Base-by-base conservation (phyloP, 345 rosid species). In the Trapa bicornis region DNA sequence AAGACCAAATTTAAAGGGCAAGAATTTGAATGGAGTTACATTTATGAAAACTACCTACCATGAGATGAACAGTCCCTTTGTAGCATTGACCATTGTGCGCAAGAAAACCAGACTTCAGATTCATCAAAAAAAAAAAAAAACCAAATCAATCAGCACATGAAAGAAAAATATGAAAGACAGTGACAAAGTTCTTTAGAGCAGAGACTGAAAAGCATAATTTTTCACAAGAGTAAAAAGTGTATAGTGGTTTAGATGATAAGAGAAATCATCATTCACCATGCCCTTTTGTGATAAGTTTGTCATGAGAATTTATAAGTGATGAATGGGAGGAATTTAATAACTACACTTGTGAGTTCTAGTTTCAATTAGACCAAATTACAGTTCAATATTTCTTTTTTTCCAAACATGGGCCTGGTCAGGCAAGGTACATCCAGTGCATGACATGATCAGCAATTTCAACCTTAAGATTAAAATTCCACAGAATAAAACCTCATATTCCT, bases 11-110 rank as follows among this genome's bases (percentile, higher is more conserved):
- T 58, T 3, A 36, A 50, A 66, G 32, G 32, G 5, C 48, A 45
- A 13, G 11, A 45, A 11, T 45, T 45, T 45, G 48, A 45, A 45
- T 6, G 2, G 48, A 7, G 48, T 6, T 45, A 50, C 22, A 50
- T 9, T 17, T 8, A 50, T 2, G 17, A 50, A 50, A 22, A 22
- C 29, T 22, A 50, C 58, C 79, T 71, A 88, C 97, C 91, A 88
- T 65, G 97, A 80, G 63, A 91, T 75, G 76, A 91, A 85, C 64
- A 88, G 79, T 71, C 97, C 95, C 80, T 88, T 86, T 66, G 87
- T 91, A 7, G 97, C 97, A 64, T 86, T 91, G 47, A 88, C 95
- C 97, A 91, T 91, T 58, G 65, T 68, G 71, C 38, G 35, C 47
- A 70, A 14, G 57, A 65, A 67, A 43, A 39, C 33, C 32, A 47